Percentiles rank a stretch among this genome's conserved stretches.
phyloP scores from a whole-genome alignment of 768 basidiomycete species.

The Amanita thiersii region DNA sequence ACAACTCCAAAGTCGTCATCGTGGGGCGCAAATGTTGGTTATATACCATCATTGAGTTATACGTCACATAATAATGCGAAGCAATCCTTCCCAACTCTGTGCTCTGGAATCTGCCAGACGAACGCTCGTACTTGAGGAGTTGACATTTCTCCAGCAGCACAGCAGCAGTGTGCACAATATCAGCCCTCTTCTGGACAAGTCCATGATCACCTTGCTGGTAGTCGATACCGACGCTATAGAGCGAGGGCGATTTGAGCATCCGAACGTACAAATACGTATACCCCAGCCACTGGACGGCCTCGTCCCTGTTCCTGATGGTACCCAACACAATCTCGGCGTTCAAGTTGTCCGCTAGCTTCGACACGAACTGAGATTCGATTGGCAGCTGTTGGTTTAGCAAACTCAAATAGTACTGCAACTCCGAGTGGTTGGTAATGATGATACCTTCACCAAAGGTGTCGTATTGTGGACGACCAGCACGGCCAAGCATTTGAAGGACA shows the following conservation, averaged over 20 bases:
- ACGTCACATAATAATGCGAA: slow-evolving; percentile 91
- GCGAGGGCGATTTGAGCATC: slow-evolving; percentile 81
- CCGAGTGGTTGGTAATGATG: slow-evolving; percentile 96
- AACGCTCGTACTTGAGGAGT: slow-evolving; percentile 89
- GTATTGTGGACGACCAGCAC: slow-evolving; percentile 94
- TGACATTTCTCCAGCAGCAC: slow-evolving; percentile 90
- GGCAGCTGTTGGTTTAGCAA: slow-evolving; percentile 96
- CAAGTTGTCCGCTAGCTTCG: slow-evolving; percentile 87
- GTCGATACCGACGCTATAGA: slow-evolving; percentile 85
- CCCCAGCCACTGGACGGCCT: slow-evolving; percentile 95
- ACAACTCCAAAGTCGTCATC: slow-evolving; percentile 85
- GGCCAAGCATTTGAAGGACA: slow-evolving; percentile 96
- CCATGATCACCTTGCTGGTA: slow-evolving; percentile 82
- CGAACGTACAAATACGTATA: slow-evolving; percentile 96
- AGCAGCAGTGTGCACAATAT: slow-evolving; percentile 91
- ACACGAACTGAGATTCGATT: slow-evolving; percentile 92
- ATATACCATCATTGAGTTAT: slow-evolving; percentile 94
- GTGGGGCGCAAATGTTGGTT: slow-evolving; percentile 87
- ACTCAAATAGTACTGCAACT: slow-evolving; percentile 94
- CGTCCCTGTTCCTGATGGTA: slow-evolving; percentile 89
- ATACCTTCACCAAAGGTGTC: slow-evolving; percentile 97
- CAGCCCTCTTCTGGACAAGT: slow-evolving; percentile 87
- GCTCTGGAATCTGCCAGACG: slow-evolving; percentile 81
- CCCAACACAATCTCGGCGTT: slow-evolving; percentile 97
- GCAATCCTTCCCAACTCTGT: slow-evolving; percentile 93